Evolutionary conservation across 176 grass and related monocot genomes (phyloP).

Genomic region (Juncus inflexus): DNA sequence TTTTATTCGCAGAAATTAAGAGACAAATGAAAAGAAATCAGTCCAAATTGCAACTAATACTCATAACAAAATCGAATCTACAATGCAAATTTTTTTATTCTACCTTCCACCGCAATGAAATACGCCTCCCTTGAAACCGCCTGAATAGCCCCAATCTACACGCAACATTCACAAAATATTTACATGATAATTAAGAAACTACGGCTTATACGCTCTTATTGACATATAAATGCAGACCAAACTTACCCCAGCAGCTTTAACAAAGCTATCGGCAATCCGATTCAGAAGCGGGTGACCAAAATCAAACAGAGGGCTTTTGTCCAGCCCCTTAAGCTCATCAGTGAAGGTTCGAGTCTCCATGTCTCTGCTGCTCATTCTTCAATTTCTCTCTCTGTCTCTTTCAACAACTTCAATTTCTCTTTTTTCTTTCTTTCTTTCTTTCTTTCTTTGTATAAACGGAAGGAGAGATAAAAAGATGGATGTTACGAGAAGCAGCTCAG

Average conservation of each 20-base stretch:
- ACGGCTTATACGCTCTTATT: neutral
- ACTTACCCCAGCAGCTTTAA: conserved; percentile 70
- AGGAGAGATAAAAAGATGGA: neutral
- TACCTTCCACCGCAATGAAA: conserved; percentile 60
- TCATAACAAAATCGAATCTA: too few species aligned
- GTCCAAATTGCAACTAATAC: neutral
- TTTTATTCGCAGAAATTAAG: neutral
- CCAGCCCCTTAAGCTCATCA: conserved; percentile 54
- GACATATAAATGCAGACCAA: neutral
- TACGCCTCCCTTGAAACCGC: conserved; percentile 68
- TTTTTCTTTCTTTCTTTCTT: neutral
- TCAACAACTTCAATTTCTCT: neutral
- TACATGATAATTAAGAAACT: neutral
- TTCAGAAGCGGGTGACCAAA: conserved; percentile 78
- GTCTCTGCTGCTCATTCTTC: conserved; percentile 23
- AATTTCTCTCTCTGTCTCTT: neutral
- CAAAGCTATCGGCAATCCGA: conserved; percentile 81
- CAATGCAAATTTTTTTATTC: neutral
- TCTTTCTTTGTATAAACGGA: neutral
- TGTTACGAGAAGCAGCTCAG: neutral
- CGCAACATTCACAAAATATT: neutral
- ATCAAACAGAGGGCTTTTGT: conserved; percentile 58
- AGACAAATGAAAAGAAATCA: neutral
- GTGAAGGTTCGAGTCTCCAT: conserved; percentile 49
- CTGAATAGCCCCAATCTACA: conserved; percentile 70